Base-by-base conservation (phyloP, 495 filamentous ascomycete species). In the Hyaloscypha hepaticicola region DNA sequence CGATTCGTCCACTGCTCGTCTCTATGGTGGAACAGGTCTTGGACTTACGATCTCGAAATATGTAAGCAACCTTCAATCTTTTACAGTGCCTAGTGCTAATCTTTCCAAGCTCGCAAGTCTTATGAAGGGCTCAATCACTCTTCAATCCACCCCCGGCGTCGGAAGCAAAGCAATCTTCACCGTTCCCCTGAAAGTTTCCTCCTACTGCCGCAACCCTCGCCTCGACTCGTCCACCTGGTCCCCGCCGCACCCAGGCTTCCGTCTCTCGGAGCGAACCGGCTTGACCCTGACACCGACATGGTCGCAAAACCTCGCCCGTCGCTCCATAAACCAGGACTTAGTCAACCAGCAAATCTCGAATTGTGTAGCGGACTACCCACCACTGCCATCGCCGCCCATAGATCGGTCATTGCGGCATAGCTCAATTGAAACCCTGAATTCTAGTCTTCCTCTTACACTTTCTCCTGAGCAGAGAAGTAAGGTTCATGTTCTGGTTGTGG, bases 1-100 rank as follows among this genome's bases (percentile, higher is more conserved):
- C 22, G 92, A 93, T 69, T 80, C 91, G 12, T 90, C 88, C 3
- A 90, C 87, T 12, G 87, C 86, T 12, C 82, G 88, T 41, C 81
- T 82, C 27, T 94, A 90, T 73, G 91, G 90, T 25, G 91, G 92
- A 3, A 94, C 91, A 5, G 91, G 90, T 1, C 73, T 93, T 1
- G 91, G 91, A 1, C 73, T 94, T 45, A 90, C 90, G 5, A 93
- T 95, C 57, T 90, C 84, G 72, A 92, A 93, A 67, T 76, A 80
- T 58, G 60, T 75, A 31, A 41, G 61, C 14, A 12, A 22, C 12
- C 14, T 25, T 6, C 28, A 11, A 50, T n/a, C 16, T 16, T 11
- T 16, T 14, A 19, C 22, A 31, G 12, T 9, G 16, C 8, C 7
- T 14, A 7, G 28, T 12, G 29, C 24, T 61, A 19, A 52, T 24